Base-by-base conservation (phyloP, 495 filamentous ascomycete genomes). In the Neurospora africana region DNA sequence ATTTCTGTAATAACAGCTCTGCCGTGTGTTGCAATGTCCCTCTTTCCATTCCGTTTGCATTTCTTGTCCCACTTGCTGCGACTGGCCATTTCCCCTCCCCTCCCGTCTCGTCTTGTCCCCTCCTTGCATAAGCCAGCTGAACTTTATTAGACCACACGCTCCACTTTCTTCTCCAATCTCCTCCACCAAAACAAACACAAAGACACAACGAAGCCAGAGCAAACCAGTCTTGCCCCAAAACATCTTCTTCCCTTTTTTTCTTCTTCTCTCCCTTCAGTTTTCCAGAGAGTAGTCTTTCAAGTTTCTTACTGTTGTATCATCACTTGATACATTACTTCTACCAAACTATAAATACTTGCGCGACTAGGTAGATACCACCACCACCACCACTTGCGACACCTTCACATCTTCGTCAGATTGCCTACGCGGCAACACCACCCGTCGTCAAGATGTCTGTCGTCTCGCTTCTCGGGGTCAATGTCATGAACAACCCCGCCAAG, bases 401-500 rank as follows among this genome's bases (percentile, higher is more conserved):
- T 61, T 58, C 13, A 61, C 53, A 61, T 61, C 23, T 30, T 61
- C 2, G 13, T 61, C 53, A 61, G 53, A 30, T 61, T 61, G 53
- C 53, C 53, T 17, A 61, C 53, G 6, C 53, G 53, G 53, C 53
- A 23, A 69, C 69, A 71, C 68, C 35, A 74, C 73, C 73, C 70
- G 74, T 73, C 70, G 61, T 78, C 82, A 91, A 81, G 72, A 99
- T 99, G 95, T 97, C 95, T 77, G 93, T 98, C 79, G 94, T 99
- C 73, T 95, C 95, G 72, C 90, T 99, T 37, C 89, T 99, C 44
- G 93, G 93, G 80, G 95, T 98, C 72, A 92, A 95, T 80, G 92
- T 98, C 71, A 85, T 93, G 78, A 98, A 98, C 87, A 99, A 99
- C 83, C 95, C 95, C 73, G 94, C 95, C 74, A 86, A 90, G 69